Percentiles rank a stretch among this genome's conserved stretches.
These are phyloP conservation scores for Backusella morwellensis DNA, from an alignment of 192 early-diverging fungal genomes.

Conservation along the genomic window DNA sequence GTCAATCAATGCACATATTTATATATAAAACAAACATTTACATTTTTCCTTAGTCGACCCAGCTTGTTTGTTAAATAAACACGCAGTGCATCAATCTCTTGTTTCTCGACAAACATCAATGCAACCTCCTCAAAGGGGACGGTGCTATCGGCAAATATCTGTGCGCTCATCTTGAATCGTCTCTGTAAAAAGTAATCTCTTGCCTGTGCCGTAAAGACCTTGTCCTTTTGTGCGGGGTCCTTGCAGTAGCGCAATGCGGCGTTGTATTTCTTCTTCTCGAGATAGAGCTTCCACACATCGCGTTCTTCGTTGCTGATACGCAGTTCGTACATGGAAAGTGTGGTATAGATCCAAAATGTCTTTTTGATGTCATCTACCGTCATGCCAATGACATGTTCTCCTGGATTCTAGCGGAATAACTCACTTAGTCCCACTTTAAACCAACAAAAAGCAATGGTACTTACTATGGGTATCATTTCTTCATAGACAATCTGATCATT, in stretches of 20 bases:
- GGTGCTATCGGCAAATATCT: slow-evolving; percentile 80
- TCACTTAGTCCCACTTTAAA: background rate
- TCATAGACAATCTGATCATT: slow-evolving; percentile 85
- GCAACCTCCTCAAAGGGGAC: slow-evolving; percentile 91
- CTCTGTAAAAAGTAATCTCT: slow-evolving; percentile 79
- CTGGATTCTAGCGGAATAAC: background rate
- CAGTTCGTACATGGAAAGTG: slow-evolving; percentile 84
- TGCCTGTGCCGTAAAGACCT: slow-evolving; percentile 81
- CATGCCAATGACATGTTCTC: slow-evolving; percentile 61
- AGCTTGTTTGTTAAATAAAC: slow-evolving; percentile 78
- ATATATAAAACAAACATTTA: slow-evolving; percentile 16
- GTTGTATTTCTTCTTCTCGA: slow-evolving; percentile 81
- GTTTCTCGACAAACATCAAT: slow-evolving; percentile 75
- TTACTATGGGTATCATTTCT: slow-evolving; percentile 71
- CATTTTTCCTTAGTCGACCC: slow-evolving; percentile 60
- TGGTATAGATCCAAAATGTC: slow-evolving; percentile 93
- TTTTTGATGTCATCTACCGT: slow-evolving; percentile 73
- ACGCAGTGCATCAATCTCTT: slow-evolving; percentile 71
- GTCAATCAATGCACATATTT: background rate
- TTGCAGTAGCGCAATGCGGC: slow-evolving; percentile 77
- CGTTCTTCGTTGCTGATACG: slow-evolving; percentile 90
- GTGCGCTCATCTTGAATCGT: slow-evolving; percentile 74
- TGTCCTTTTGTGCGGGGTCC: slow-evolving; percentile 73
- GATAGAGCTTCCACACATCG: slow-evolving; percentile 91
- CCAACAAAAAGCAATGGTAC: background rate